These are phyloP conservation scores for Stellera chamaejasme DNA, from an alignment of 345 rosid genomes.

Conservation along the genomic window DNA sequence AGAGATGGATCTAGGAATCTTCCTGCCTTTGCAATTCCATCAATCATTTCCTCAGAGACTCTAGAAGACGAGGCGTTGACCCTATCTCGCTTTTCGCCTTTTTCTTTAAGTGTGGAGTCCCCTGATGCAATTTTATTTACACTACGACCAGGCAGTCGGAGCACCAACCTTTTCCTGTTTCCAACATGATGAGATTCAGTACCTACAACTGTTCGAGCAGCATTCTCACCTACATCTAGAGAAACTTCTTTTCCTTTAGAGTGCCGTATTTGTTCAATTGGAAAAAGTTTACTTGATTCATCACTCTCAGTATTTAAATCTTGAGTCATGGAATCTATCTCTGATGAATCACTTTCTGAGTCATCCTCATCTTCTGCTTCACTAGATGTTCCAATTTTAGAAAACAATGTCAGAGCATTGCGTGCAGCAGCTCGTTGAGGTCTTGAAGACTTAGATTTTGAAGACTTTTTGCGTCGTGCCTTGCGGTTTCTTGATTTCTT, in stretches of 20 bases:
- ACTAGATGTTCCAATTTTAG: constrained; percentile 73
- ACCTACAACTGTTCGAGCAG: constrained; percentile 22
- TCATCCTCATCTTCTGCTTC: constrained; percentile 66
- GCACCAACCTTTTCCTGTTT: constrained; percentile 56
- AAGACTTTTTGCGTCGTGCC: constrained; percentile 44
- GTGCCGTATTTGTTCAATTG: constrained; percentile 37
- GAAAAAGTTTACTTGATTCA: constrained; percentile 52
- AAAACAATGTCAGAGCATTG: constrained; percentile 79
- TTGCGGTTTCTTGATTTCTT: constrained; percentile 51
- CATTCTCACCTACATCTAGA: constrained; percentile 44
- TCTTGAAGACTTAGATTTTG: constrained; percentile 63
- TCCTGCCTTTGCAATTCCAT: constrained; percentile 21
- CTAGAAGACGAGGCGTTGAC: constrained; percentile 41
- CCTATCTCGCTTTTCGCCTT: constrained; percentile 15
- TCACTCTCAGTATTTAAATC: constrained; percentile 56
- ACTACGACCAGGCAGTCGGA: constrained; percentile 62
- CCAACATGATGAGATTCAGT: constrained; percentile 44
- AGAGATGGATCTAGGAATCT: constrained; percentile 14
- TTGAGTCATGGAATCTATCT: constrained; percentile 51
- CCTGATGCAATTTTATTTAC: constrained; percentile 34
- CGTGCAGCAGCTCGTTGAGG: constrained; percentile 97
- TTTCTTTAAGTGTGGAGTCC: constrained; percentile 18
- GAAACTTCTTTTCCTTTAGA: constrained; percentile 64
- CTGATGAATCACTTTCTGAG: constrained; percentile 67
- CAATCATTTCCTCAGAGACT: constrained; percentile 19